Percentiles rank a stretch among this genome's conserved stretches.
phyloP scores from a whole-genome alignment of 495 filamentous ascomycete genomes.

The Lasiosphaeria miniovina region DNA sequence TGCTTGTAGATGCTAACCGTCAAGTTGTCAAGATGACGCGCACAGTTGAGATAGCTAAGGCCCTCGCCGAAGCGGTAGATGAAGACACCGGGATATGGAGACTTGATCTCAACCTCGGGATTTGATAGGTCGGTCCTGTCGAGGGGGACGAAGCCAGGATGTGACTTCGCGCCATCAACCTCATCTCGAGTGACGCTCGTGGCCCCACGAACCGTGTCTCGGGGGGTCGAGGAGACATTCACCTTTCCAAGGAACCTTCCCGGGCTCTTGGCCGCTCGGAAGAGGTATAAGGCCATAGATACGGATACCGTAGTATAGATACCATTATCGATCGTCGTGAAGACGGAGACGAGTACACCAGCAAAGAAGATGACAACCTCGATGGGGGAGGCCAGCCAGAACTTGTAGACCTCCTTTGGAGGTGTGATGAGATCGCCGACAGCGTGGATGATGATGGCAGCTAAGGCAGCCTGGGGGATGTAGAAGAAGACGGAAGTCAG shows the following conservation, averaged over 20 bases:
- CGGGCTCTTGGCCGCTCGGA: slow-evolving; percentile 44
- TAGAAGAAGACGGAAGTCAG: slow-evolving; percentile 52
- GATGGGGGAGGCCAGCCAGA: slow-evolving; percentile 49
- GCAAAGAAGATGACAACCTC: slow-evolving; percentile 53
- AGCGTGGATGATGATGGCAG: slow-evolving; percentile 54
- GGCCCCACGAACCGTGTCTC: slow-evolving; percentile 14
- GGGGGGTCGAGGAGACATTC: slow-evolving; percentile 18
- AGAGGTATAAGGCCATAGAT: slow-evolving; percentile 43
- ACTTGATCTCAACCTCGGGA: slow-evolving; percentile 33
- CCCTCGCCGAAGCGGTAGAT: slow-evolving; percentile 52
- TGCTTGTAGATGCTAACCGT: slow-evolving; percentile 41
- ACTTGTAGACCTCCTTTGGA: slow-evolving; percentile 46
- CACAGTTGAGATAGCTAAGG: slow-evolving; percentile 53
- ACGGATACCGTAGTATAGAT: slow-evolving; percentile 48
- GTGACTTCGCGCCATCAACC: slow-evolving; percentile 11
- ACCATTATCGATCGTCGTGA: slow-evolving; percentile 50
- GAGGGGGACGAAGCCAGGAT: slow-evolving; percentile 43
- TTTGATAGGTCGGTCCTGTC: slow-evolving; percentile 44
- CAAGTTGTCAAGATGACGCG: slow-evolving; percentile 46
- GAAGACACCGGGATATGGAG: slow-evolving; percentile 48
- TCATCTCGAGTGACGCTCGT: slow-evolving; percentile 1
- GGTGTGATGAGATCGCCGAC: slow-evolving; percentile 51
- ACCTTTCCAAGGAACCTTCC: slow-evolving; percentile 41
- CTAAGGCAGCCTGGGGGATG: slow-evolving; percentile 44
- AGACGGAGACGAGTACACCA: slow-evolving; percentile 50